A percentile compares a stretch with the other conserved stretches of the same genome.
Evolutionary conservation across 805 yeast species (phyloP).

Genomic region (Kodamaea jinghongensis): DNA sequence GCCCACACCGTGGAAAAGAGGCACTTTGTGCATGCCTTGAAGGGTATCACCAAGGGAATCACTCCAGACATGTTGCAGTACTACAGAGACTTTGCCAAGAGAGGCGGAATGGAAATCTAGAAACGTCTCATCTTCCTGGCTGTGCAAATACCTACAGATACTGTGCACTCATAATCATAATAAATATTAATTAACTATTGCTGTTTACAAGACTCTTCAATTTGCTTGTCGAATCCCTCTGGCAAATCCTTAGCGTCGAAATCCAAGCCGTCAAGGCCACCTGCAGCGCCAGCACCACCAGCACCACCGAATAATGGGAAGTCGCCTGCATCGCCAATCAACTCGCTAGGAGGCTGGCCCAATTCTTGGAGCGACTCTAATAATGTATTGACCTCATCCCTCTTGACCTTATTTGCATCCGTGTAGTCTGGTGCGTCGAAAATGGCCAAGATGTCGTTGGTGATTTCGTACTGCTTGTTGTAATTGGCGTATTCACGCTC

Average conservation of each 20-base stretch:
- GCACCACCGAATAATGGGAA: conserved; percentile 45
- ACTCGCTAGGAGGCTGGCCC: conserved; percentile 79
- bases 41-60: conserved; percentile 71
- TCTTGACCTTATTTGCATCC: conserved; percentile 44
- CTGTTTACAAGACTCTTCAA: conserved; percentile 59
- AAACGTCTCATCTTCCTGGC: too few relatives aligned
- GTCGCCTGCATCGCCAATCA: conserved; percentile 56
- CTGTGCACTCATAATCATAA: not conserved
- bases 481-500: conserved; percentile 53
- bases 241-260: conserved; percentile 55
- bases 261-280: conserved; percentile 36
- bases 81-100: conserved; percentile 53
- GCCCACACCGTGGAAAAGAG: conserved; percentile 51
- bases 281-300: conserved; percentile 6
- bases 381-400: conserved; percentile 52
- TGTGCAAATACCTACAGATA: not conserved
- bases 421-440: conserved; percentile 66
- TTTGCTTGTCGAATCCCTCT: conserved; percentile 47
- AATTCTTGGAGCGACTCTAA: conserved; percentile 70
- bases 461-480: conserved; percentile 58
- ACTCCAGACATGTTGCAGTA: conserved; percentile 82
- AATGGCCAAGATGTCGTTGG: conserved; percentile 56
- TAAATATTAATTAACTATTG: conserved; percentile 6
- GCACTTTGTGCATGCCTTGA: conserved; percentile 73
- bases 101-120: conserved; percentile 32